A percentile compares a stretch with the other conserved stretches of the same genome.
phyloP scores from a whole-genome alignment of 2,329 filamentous ascomycete species.

The Diplodia mutila region DNA sequence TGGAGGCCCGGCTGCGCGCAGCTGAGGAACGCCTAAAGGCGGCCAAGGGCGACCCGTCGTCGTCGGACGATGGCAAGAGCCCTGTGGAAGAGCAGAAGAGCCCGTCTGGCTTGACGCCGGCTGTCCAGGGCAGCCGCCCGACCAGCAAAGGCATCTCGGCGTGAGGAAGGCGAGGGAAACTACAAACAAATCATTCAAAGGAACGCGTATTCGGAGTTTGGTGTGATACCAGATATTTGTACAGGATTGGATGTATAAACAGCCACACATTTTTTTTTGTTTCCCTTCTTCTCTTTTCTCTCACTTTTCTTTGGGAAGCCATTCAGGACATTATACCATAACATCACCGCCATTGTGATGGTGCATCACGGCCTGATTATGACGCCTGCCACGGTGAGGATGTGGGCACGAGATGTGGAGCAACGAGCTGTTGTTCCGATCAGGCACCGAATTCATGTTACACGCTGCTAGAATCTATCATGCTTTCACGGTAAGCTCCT shows the following conservation, averaged over 20 bases:
- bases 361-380: neutral
- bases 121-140: conserved; percentile 6
- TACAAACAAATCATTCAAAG: conserved; percentile 16
- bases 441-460: neutral
- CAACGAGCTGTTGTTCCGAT: too few species aligned
- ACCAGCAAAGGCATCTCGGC: conserved; percentile 23
- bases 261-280: conserved; percentile 15
- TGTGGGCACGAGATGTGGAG: neutral
- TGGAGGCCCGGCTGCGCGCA: conserved; percentile 81
- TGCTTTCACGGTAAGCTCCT: conserved; percentile 11
- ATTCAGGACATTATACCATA: conserved; percentile 19
- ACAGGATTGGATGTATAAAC: conserved; percentile 25
- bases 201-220: conserved; percentile 17
- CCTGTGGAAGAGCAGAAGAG: neutral
- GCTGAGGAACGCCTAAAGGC: conserved; percentile 74
- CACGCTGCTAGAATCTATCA: conserved; percentile 13
- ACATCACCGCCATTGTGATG: conserved; percentile 12
- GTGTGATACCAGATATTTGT: conserved; percentile 25
- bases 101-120: neutral
- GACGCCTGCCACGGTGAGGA: neutral
- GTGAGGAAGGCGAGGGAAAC: neutral
- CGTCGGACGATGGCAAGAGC: conserved; percentile 24
- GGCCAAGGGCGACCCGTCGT: conserved; percentile 38
- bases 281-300: neutral
- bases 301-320: conserved; percentile 9